phyloP scores from a whole-genome alignment of 2,329 filamentous ascomycete genomes.

The Zopfia rhizophila region DNA sequence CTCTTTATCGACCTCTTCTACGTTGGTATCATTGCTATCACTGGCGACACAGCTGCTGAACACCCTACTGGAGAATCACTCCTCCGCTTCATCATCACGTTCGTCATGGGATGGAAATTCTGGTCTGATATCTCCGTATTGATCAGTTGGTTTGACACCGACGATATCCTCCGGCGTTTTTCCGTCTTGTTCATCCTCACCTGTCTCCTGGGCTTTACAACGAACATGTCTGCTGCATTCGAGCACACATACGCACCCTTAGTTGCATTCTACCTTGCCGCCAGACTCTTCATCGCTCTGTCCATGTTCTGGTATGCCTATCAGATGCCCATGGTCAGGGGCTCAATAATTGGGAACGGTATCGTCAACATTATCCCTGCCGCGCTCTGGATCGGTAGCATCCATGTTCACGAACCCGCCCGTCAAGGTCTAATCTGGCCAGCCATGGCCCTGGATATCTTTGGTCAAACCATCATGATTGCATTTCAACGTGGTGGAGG shows the following conservation, averaged over 20 bases:
- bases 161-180: conserved; percentile 68
- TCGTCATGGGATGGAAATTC: conserved; percentile 72
- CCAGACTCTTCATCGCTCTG: conserved; percentile 63
- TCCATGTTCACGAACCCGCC: conserved; percentile 65
- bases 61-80: conserved; percentile 65
- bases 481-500: conserved; percentile 41
- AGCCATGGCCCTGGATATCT: conserved; percentile 66
- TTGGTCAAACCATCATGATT: conserved; percentile 58
- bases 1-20: conserved; percentile 73
- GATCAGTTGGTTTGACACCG: conserved; percentile 70
- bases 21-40: conserved; percentile 71
- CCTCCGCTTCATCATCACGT: conserved; percentile 69
- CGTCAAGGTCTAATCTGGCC: conserved; percentile 67
- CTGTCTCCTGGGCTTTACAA: conserved; percentile 71
- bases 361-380: conserved; percentile 59
- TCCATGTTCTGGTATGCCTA: conserved; percentile 61
- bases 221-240: conserved; percentile 68
- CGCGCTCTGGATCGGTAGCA: conserved; percentile 69
- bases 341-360: conserved; percentile 64
- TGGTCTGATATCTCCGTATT: conserved; percentile 69
- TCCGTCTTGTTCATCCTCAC: conserved; percentile 70
- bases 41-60: conserved; percentile 70
- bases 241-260: conserved; percentile 66
- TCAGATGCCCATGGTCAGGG: conserved; percentile 67
- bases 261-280: conserved; percentile 68